Evolutionary conservation across 1,139 yeast genomes (phyloP), one percentile per base, ranked within the genome.

Genomic region (Arxiozyma slooffiae): DNA sequence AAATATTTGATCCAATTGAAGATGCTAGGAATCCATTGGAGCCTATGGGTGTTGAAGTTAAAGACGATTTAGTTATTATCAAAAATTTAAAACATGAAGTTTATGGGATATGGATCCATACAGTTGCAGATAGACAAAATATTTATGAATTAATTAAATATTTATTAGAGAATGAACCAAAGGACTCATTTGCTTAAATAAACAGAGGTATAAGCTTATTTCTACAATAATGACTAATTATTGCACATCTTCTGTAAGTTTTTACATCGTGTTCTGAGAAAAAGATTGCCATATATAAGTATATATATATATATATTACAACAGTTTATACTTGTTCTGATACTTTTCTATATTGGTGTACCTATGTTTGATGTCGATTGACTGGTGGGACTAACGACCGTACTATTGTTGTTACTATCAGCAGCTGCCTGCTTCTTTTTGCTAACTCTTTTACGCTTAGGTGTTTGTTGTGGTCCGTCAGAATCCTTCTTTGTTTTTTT

Each of bases 101-200:
- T 50, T 89, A 80, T 64, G 97, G 97, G 1, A 72, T 90, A 51
- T 90, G 97, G 97, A 76, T 89, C 22, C 89, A 85, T 64, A 81
- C 85, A 54, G 85, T 81, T 51, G 78, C 75, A 4, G 96, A 89
- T 60, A 73, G 96, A 59, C 75, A 75, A 47, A 77, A 79, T 57
- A 72, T 86, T 45, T 77, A 72, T 59, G 76, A 78, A 62, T 71
- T 85, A 51, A 68, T 87, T 40, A 78, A 81, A 51, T 65, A 60
- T 52, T 56, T 64, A 24, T 52, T 64, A 42, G 67, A 65, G 40
- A 63, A 57, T 52, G 67, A 64, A 48, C 68, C 69, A 37, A 63
- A 64, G 52, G 63, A 60, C 37, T 59, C 69, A 11, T 66, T 66
- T 51, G 62, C 66, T 39, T 65, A 48, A 55, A 30, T 26, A 3